Base-by-base conservation (phyloP, 331 rosid species). In the Erythrophleum ivorense region DNA sequence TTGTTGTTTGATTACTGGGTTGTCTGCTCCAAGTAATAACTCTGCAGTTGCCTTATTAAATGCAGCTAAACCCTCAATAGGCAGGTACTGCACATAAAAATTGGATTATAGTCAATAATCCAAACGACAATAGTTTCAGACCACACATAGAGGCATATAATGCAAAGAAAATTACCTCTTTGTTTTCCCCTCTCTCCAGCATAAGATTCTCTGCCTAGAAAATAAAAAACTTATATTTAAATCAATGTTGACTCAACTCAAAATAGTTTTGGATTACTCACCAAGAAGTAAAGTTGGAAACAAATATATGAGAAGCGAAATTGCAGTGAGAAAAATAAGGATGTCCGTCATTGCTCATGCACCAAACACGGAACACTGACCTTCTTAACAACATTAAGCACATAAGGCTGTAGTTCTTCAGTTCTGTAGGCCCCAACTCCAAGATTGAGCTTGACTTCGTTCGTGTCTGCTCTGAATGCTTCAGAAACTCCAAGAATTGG, bases 401-500 rank as follows among this genome's bases (percentile, higher is more conserved):
- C 98, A 80, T 93, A 95, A 40, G 98, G 98, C 36, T 89, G 94
- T 52, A 95, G 87, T 45, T 93, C 94, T 87, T 95, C 98, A 0
- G 98, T 95, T 64, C 98, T 80, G 74, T 95, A 91, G 33, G 98
- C 98, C 55, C 98, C 98, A 59, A 95, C 98, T 87, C 98, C 98
- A 78, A 95, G 97, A 83, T 96, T 96, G 87, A 96, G 99, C 89
- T 92, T 96, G 60, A 59, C 82, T 45, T 82, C 91, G 7, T 86
- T 85, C 0, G 89, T 86, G 83, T 91, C 93, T 2, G 99, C 98
- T 80, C 62, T 92, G 75, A 92, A 96, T 29, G 99, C 99, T 85
- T 96, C 99, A 19, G 99, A 96, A 71, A 96, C 99, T 78, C 99
- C 99, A 43, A 96, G 98, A 91, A 96, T 96, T 55, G 99, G 99